A percentile compares a stretch with the other conserved stretches of the same genome.
These are phyloP conservation scores for Umbilicus rupestris DNA, from an alignment of 164 flowering plant species.

Conservation along the genomic window DNA sequence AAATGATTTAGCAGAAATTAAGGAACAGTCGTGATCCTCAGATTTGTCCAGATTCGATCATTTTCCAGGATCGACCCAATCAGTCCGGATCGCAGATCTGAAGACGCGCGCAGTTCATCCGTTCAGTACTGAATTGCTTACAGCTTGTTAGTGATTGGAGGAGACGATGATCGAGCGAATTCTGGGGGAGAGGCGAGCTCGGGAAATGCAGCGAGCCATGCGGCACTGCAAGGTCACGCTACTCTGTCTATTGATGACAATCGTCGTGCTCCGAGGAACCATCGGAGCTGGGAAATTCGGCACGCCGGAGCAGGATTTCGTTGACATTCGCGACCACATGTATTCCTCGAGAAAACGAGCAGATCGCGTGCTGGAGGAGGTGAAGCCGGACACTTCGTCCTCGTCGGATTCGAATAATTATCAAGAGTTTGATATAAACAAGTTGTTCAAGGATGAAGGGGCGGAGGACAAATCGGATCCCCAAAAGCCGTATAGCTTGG, in stretches of 20 bases:
- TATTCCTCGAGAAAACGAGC: slow-evolving; percentile 27
- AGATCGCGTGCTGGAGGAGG: slow-evolving; percentile 57
- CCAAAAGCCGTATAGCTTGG: slow-evolving; percentile 29
- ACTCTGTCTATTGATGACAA: slow-evolving; percentile 60
- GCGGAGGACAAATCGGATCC: slow-evolving; percentile 41
- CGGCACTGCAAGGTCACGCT: slow-evolving; percentile 53
- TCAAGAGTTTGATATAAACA: slow-evolving; percentile 29
- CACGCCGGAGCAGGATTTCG: slow-evolving; percentile 63
- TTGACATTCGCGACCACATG: slow-evolving; percentile 45
- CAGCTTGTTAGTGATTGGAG: no score
- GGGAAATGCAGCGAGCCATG: slow-evolving; percentile 45
- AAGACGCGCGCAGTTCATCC: no score
- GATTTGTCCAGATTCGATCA: no score
- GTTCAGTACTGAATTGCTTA: no score
- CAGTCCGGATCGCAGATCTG: no score
- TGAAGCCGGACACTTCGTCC: slow-evolving; percentile 14
- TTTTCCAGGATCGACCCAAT: no score
- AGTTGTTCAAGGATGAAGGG: slow-evolving; percentile 35
- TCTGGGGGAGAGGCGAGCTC: slow-evolving; percentile 34
- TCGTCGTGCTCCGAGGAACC: slow-evolving; percentile 68
- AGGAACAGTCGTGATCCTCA: no score
- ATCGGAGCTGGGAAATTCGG: slow-evolving; percentile 82
- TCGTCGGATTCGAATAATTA: slow-evolving; percentile 21
- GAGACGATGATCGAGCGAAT: slow-evolving; percentile 29
- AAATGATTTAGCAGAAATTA: no score